Base-by-base conservation (phyloP, 306 rosid genomes). In the Gleditsia sinensis region DNA sequence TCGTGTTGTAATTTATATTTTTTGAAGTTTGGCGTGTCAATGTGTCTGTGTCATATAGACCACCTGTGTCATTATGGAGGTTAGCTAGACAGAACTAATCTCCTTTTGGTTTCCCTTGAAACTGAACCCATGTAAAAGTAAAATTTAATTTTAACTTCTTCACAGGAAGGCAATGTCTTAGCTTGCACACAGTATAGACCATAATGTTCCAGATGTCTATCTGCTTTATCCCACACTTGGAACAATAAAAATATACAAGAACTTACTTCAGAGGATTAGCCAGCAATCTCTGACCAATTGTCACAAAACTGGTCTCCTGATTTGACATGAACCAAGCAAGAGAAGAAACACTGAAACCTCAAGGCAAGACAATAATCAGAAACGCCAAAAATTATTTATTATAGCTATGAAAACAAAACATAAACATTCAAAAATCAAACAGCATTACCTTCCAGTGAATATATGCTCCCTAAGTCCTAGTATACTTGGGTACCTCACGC, bases 321-420 rank as follows among this genome's bases (percentile, higher is more conserved):
- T 94, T 94, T 79, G 98, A 94, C 98, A 94, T 94, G 93, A 94
- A 94, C 98, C 98, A 94, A 54, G 98, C 98, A 75, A 94, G 96
- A 73, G 98, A 94, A 78, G 98, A 94, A 84, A 94, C 98, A 91
- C 98, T 94, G 89, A 75, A 81, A 87, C 45, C 69, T 28, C 76
- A 78, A 37, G 71, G 59, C 51, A 83, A 82, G 68, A 53, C 62
- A 78, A 69, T n/a, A 51, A 79, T 70, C 72, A 82, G 80, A 51
- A 24, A 63, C 53, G 51, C 49, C 37, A 7, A 60, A 78, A 60
- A 70, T 30, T 21, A 74, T 7, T 63, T 33, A 19, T 28, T 55
- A 19, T 14, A 14, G 43, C 48, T 27, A 13, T 19, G 57, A 33
- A 27, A 45, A 1, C 13, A 33, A 7, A 9, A 25, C 13, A 66